Percentiles rank a stretch among this genome's conserved stretches.
phyloP scores from a whole-genome alignment of 169 alveolate genomes.

The Plasmodium reichenowi region DNA sequence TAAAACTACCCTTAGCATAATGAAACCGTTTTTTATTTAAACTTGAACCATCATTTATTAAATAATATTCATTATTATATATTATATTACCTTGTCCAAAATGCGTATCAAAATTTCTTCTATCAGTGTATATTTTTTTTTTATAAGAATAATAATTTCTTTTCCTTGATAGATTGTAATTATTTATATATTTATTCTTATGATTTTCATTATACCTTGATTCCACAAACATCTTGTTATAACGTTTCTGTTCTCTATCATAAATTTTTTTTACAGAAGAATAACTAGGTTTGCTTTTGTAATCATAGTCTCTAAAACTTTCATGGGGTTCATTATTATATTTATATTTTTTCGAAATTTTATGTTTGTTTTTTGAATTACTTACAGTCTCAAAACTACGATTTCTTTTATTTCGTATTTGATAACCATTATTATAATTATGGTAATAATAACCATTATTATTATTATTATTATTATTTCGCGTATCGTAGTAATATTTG shows the following conservation, averaged over 20 bases:
- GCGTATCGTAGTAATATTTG: slow-evolving; percentile 35
- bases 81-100: slow-evolving; percentile 68
- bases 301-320: slow-evolving; percentile 27
- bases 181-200: slow-evolving; percentile 32
- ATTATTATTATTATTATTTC: slow-evolving; percentile 26
- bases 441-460: slow-evolving; percentile 7
- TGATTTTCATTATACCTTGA: slow-evolving; percentile 57
- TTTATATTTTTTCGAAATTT: slow-evolving; percentile 25
- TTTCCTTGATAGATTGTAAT: slow-evolving; percentile 28
- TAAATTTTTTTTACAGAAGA: slow-evolving; percentile 31
- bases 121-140: slow-evolving; percentile 39
- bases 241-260: slow-evolving; percentile 20
- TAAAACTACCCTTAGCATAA: slow-evolving; percentile 26
- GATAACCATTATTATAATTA: background rate
- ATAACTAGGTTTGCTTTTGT: slow-evolving; percentile 34
- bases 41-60: slow-evolving; percentile 47
- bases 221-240: slow-evolving; percentile 29
- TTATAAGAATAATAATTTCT: slow-evolving; percentile 65
- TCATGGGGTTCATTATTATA: slow-evolving; percentile 12
- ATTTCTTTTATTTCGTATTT: slow-evolving; percentile 26
- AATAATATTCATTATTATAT: slow-evolving; percentile 66
- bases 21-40: slow-evolving; percentile 39
- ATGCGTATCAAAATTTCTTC: slow-evolving; percentile 58
- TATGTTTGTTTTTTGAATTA: slow-evolving; percentile 32
- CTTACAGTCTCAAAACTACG: slow-evolving; percentile 32